phyloP scores from a whole-genome alignment of 208 protist genomes.

The Trypanosoma vivax region DNA sequence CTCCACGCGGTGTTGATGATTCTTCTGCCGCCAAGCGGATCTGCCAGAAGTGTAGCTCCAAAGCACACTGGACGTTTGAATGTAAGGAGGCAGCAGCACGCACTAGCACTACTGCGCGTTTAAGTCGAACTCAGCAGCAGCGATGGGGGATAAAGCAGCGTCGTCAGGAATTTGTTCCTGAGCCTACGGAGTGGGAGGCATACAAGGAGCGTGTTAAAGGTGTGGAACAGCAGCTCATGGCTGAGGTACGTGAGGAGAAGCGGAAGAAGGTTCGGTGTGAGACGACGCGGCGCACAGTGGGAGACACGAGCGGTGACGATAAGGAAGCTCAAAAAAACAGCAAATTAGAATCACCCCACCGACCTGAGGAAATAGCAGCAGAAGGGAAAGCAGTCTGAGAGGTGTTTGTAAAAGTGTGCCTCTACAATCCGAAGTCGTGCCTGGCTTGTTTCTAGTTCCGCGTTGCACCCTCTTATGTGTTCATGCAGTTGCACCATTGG shows the following conservation, averaged over 20 bases:
- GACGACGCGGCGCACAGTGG: not conserved
- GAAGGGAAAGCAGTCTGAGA: no score
- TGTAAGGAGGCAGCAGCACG: conserved; percentile 22
- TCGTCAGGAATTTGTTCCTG: conserved; percentile 53
- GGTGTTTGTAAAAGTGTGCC: no score
- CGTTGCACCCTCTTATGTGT: no score
- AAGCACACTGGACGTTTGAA: conserved; percentile 77
- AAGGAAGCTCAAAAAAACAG: not conserved
- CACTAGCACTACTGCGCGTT: conserved; percentile 35
- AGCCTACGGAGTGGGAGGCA: conserved; percentile 53
- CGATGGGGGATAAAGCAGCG: conserved; percentile 66
- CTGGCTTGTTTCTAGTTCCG: no score
- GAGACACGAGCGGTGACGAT: not conserved
- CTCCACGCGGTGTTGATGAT: conserved; percentile 39
- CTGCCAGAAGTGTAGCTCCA: conserved; percentile 68
- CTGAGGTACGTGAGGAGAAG: conserved; percentile 9
- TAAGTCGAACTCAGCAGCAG: conserved; percentile 73
- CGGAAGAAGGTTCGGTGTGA: conserved; percentile 5
- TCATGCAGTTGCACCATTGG: no score
- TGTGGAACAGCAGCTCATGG: conserved; percentile 15
- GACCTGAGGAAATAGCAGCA: no score
- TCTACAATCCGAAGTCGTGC: no score
- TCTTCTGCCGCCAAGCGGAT: conserved; percentile 10
- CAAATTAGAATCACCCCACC: not conserved
- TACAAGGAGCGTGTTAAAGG: conserved; percentile 25